Evolutionary conservation across 2,329 filamentous ascomycete species (phyloP).

Genomic region (Sporothrix dimorphospora): DNA sequence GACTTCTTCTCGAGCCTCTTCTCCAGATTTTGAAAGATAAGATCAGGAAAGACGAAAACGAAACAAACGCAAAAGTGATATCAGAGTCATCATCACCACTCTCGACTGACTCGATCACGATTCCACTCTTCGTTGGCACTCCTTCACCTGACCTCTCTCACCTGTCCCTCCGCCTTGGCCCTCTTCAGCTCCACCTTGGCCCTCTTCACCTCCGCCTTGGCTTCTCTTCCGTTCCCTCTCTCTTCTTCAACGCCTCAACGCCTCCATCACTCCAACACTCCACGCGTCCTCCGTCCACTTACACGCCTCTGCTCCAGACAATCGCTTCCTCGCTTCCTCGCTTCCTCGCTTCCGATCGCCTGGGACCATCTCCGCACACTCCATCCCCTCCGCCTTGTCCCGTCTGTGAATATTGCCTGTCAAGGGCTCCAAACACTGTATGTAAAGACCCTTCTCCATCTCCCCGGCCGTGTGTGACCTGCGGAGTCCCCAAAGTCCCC

Average conservation of each 20-base stretch:
- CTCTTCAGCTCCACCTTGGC: neutral
- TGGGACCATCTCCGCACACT: neutral
- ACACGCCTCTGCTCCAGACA: neutral
- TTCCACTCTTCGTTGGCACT: neutral
- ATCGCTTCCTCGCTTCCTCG: constrained; percentile 11
- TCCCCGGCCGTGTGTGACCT: neutral
- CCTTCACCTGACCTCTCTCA: neutral
- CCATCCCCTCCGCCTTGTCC: too few species aligned
- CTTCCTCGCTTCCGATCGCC: neutral
- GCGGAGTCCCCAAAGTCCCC: constrained; percentile 10
- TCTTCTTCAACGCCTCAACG: neutral
- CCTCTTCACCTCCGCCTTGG: neutral
- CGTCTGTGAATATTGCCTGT: too few species aligned
- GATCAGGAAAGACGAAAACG: neutral
- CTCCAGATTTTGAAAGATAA: neutral
- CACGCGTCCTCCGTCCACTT: neutral
- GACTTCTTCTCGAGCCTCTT: neutral
- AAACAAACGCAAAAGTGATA: neutral
- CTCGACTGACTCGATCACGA: neutral
- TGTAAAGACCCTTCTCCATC: neutral
- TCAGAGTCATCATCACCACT: neutral
- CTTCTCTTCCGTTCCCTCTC: neutral
- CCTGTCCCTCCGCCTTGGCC: neutral
- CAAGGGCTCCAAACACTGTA: neutral
- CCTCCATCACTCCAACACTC: neutral